Percentiles rank a stretch among this genome's conserved stretches.
These are phyloP conservation scores for Schrenkiella parvula DNA, from an alignment of 345 rosid genomes.

Conservation along the genomic window DNA sequence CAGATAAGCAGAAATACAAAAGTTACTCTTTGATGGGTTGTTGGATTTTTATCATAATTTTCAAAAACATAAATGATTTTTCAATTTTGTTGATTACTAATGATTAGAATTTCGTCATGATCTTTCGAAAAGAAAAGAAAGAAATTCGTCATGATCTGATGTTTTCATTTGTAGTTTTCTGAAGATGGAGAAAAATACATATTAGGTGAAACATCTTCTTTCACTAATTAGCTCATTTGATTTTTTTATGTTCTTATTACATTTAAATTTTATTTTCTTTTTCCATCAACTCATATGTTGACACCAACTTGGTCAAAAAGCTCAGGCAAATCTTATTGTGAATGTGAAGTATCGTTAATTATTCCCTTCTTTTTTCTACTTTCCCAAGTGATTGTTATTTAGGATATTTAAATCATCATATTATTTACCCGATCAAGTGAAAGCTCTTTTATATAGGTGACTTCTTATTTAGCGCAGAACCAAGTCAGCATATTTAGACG, in stretches of 20 bases:
- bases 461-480: background rate
- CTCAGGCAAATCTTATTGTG: conserved; percentile 20
- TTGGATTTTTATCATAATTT: conserved; percentile 3
- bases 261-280: background rate
- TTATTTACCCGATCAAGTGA: too few relatives aligned
- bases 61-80: conserved; percentile 15
- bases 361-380: background rate
- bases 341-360: background rate
- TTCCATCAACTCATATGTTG: conserved; percentile 22
- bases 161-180: conserved; percentile 6
- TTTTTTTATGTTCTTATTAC: background rate
- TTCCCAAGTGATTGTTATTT: background rate
- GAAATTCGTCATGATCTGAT: background rate
- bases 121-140: background rate
- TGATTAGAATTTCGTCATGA: conserved; percentile 18
- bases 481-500: too few relatives aligned
- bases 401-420: background rate
- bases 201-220: conserved; percentile 29
- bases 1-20: conserved; percentile 18
- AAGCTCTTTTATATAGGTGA: background rate
- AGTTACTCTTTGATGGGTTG: conserved; percentile 11
- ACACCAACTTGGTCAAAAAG: conserved; percentile 30
- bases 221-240: conserved; percentile 8
- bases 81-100: background rate
- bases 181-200: conserved; percentile 7